Base-by-base conservation (phyloP, 2,329 filamentous ascomycete species). In the Epichloe baconii region DNA sequence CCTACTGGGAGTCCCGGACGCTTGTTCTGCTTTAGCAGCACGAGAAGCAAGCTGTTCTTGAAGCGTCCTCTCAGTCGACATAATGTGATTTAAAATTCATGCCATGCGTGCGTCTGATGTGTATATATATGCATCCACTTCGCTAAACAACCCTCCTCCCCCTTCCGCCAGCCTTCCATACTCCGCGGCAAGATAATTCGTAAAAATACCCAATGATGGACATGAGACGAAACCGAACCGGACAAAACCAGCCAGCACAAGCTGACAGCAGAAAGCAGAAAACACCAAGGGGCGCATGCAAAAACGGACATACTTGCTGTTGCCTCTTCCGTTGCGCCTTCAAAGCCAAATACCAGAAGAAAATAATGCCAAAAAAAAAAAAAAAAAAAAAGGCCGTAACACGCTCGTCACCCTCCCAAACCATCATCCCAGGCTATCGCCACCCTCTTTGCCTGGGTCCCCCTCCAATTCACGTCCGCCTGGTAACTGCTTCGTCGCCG, bases 121-220 rank as follows among this genome's bases (percentile, higher is more conserved):
- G 40, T 50, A 47, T 44, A 52, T 52, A 46, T 50, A 37, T 48
- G 41, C 38, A 38, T n/a, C 40, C 31, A 40, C 41, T 49, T 44
- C 48, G n/a, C 43, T 44, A 4, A 23, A 4, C 14, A 8, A 21
- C 40, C 12, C 15, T 12, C 5, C 23, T 2, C 44, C 19, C 19
- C 19, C 7, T 21, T 35, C 35, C 31, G 31, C 31, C 31, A 10
- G 31, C 31, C 31, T 31, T 31, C 31, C 31, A 31, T 4, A 31
- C 26, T 31, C 26, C 26, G 26, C 8, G 8, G 26, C 26, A 31
- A 31, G 26, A 8, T 31, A 11, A 31, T 31, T 31, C 8, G 8
- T 31, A 31, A 31, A 31, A 56, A 51, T 57, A 57, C 52, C 54
- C 54, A 56, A 57, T 50, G 41, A 49, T 44, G 17, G 44, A 52